These are phyloP conservation scores for Cetraspora pellucida DNA, from an alignment of 192 early-diverging fungal species.

Conservation along the genomic window DNA sequence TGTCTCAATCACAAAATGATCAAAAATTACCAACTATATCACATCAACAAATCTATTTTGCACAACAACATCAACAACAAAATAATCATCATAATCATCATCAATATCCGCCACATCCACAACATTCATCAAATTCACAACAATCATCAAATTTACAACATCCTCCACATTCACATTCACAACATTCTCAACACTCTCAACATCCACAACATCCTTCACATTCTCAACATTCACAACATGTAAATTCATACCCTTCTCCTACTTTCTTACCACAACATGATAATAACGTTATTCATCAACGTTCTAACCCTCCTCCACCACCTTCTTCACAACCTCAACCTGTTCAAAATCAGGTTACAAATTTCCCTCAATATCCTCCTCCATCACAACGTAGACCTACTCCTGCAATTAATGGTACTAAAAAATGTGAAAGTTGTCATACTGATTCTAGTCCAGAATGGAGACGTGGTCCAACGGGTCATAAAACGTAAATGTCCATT, in stretches of 20 bases:
- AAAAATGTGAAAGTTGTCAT: slow-evolving; percentile 51
- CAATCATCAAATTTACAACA: not conserved
- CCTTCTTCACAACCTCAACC: slow-evolving; percentile 29
- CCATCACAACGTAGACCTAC: not conserved
- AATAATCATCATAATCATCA: not conserved
- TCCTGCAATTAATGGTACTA: slow-evolving; percentile 31
- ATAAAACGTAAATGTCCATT: slow-evolving; percentile 49
- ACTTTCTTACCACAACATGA: not conserved
- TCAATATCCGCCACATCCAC: slow-evolving; percentile 16
- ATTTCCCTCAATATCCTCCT: not conserved
- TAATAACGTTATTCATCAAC: not conserved
- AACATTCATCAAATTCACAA: not conserved
- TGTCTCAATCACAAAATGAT: not conserved
- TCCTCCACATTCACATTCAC: not conserved
- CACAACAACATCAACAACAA: not conserved
- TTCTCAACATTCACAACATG: no score
- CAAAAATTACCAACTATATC: not conserved
- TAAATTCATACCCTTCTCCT: no score
- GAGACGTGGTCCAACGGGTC: slow-evolving; percentile 58
- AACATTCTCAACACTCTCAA: not conserved
- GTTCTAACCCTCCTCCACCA: slow-evolving; percentile 10
- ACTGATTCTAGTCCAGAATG: slow-evolving; percentile 58
- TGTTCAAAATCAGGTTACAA: not conserved
- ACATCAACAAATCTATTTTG: not conserved
- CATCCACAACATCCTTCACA: not conserved